A percentile compares a stretch with the other conserved stretches of the same genome.
Evolutionary conservation across 345 rosid species (phyloP).

Genomic region (Durio zibethinus): DNA sequence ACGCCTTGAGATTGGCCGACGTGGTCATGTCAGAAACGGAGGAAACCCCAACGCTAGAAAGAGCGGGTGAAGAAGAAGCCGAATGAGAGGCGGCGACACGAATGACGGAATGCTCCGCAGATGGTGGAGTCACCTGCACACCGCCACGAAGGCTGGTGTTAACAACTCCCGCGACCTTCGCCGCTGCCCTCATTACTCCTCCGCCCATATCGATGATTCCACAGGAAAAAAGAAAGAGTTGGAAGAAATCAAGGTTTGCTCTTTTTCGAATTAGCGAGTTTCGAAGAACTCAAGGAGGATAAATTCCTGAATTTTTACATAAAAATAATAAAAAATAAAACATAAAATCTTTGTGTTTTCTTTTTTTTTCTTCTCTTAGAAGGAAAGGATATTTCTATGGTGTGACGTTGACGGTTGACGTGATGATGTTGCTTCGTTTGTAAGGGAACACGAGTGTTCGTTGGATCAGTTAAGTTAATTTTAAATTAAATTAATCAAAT

Average conservation of each 20-base stretch:
- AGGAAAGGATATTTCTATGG: no score
- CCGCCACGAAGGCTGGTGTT: conserved; percentile 7
- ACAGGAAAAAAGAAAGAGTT: neutral
- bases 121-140: neutral
- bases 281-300: no score
- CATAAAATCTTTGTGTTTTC: no score
- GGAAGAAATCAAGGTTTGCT: neutral
- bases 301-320: no score
- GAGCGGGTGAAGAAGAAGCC: neutral
- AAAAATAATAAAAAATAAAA: no score
- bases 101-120: conserved; percentile 8
- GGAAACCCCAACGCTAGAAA: conserved; percentile 9
- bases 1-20: conserved; percentile 19
- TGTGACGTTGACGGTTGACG: no score
- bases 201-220: conserved; percentile 3
- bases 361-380: no score
- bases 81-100: conserved; percentile 11
- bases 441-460: no score
- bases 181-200: conserved; percentile 17
- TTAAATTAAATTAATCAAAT: no score
- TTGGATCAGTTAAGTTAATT: no score
- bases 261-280: neutral
- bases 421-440: no score
- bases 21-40: neutral
- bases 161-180: conserved; percentile 10